Conservation (phyloP, 148 eudicot genomes). For the Camellia sinensis region DNA sequence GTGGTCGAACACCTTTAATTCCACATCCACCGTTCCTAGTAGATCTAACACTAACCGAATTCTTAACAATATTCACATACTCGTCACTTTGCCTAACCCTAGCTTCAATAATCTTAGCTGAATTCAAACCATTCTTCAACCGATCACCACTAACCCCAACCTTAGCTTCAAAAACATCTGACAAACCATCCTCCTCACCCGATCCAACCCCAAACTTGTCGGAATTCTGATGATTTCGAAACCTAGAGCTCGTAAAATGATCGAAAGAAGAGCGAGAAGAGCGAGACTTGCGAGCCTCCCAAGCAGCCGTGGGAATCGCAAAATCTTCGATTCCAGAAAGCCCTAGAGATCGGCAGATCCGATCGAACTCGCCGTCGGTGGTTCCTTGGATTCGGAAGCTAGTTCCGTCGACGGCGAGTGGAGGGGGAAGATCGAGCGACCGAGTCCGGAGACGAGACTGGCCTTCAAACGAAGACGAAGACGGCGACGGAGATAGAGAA, state of each 20-base stretch:
- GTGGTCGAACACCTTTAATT: slow-evolving; percentile 56
- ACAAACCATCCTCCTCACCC: slow-evolving; percentile 5
- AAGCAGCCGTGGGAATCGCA: slow-evolving; percentile 54
- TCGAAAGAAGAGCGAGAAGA: slow-evolving; percentile 37
- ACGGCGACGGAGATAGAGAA: slow-evolving; percentile 16
- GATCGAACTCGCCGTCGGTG: slow-evolving; percentile 55
- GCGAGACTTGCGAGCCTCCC: slow-evolving; percentile 46
- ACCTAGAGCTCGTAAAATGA: slow-evolving; percentile 16
- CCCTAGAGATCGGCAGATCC: slow-evolving; percentile 45
- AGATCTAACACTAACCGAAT: slow-evolving; percentile 8
- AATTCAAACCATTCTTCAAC: slow-evolving; percentile 1
- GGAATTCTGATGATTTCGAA: background rate
- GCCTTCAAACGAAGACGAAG: slow-evolving; percentile 37
- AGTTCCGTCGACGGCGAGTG: slow-evolving; percentile 8
- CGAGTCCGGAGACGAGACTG: slow-evolving; percentile 27
- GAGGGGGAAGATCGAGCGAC: slow-evolving; percentile 37
- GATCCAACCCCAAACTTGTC: slow-evolving; percentile 9
- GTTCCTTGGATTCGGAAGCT: slow-evolving; percentile 63
- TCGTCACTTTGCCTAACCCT: slow-evolving; percentile 8
- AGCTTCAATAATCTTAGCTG: slow-evolving; percentile 5
- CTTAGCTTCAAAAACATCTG: slow-evolving; percentile 15
- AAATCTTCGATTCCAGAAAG: slow-evolving; percentile 72
- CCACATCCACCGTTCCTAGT: slow-evolving; percentile 29
- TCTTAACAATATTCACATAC: background rate
- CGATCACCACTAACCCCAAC: background rate